Conservation (phyloP, 2,329 filamentous ascomycete genomes). For the Fusarium marasasianum region DNA sequence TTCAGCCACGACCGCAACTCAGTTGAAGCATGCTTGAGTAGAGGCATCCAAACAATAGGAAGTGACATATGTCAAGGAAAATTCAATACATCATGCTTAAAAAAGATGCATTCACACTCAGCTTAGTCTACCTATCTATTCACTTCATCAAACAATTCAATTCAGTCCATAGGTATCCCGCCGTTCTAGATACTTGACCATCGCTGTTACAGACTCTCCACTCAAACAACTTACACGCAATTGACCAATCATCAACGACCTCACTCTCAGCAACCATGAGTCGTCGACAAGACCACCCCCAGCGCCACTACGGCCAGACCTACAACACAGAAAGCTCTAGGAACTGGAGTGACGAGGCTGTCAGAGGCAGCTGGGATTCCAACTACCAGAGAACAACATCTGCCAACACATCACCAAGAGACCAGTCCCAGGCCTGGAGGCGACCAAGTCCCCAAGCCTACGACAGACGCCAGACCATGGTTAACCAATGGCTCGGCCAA, state of each 20-base stretch:
- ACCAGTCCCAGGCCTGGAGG: slow-evolving; percentile 28
- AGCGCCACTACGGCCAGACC: slow-evolving; percentile 8
- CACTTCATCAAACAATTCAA: slow-evolving; percentile 1
- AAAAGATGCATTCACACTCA: not conserved
- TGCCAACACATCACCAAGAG: slow-evolving; percentile 30
- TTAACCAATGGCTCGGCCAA: slow-evolving; percentile 41
- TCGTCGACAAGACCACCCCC: slow-evolving; percentile 28
- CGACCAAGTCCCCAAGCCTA: slow-evolving; percentile 26
- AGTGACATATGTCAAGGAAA: not conserved
- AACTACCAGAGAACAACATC: slow-evolving; percentile 35
- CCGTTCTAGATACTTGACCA: not conserved
- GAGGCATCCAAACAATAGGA: slow-evolving; percentile 33
- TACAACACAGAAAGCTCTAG: slow-evolving; percentile 37
- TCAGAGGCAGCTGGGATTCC: slow-evolving; percentile 41
- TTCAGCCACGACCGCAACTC: slow-evolving; percentile 38
- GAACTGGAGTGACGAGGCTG: slow-evolving; percentile 44
- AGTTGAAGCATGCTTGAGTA: slow-evolving; percentile 20
- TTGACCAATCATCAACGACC: slow-evolving; percentile 10
- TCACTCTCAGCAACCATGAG: slow-evolving; percentile 29
- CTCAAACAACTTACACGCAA: slow-evolving; percentile 18
- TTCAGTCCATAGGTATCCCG: not conserved
- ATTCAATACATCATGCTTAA: slow-evolving; percentile 18
- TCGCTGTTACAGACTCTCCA: not conserved
- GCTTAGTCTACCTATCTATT: not conserved
- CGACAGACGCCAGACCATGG: slow-evolving; percentile 32